Percentiles rank a stretch among this genome's conserved stretches.
Evolutionary conservation across 139 green algal genomes (phyloP).

Genomic region (Pycnococcus provasolii): DNA sequence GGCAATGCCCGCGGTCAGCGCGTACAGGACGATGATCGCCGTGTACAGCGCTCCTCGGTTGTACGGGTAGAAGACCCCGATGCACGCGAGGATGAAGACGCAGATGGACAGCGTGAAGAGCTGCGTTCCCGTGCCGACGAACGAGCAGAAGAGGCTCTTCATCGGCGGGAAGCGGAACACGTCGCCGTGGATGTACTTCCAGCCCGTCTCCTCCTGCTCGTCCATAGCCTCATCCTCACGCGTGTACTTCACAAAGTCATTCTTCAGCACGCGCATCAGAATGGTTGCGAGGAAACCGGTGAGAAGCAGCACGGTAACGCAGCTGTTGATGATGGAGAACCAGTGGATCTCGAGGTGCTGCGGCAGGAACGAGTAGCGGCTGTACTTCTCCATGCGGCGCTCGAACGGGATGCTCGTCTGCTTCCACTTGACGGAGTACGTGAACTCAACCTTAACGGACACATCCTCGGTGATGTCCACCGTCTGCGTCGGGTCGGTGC

Average conservation of each 20-base stretch:
- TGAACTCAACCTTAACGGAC: constrained; percentile 34
- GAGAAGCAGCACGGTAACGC: constrained; percentile 48
- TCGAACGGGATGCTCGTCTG: constrained; percentile 39
- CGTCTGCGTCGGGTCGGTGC: constrained; percentile 47
- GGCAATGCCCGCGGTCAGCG: constrained; percentile 47
- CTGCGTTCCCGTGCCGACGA: constrained; percentile 44
- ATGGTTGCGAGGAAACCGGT: constrained; percentile 48
- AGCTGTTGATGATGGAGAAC: constrained; percentile 51
- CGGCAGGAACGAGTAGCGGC: constrained; percentile 44
- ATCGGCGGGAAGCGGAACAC: constrained; percentile 48
- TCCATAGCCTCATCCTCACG: constrained; percentile 35
- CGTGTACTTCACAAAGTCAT: constrained; percentile 53
- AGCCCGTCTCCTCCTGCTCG: constrained; percentile 44
- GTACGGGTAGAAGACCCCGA: constrained; percentile 52
- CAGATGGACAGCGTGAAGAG: constrained; percentile 35
- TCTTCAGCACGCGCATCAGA: constrained; percentile 49
- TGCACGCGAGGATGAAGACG: constrained; percentile 44
- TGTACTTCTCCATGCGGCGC: constrained; percentile 44
- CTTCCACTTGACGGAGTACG: constrained; percentile 44
- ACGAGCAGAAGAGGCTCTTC: constrained; percentile 29
- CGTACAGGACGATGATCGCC: constrained; percentile 41
- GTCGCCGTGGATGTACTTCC: constrained; percentile 53
- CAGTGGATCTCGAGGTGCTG: constrained; percentile 55
- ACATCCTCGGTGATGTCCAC: constrained; percentile 44
- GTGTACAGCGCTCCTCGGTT: constrained; percentile 45